These are phyloP conservation scores for Tripterygium wilfordii DNA, from an alignment of 177 flowering plant species.

Conservation along the genomic window DNA sequence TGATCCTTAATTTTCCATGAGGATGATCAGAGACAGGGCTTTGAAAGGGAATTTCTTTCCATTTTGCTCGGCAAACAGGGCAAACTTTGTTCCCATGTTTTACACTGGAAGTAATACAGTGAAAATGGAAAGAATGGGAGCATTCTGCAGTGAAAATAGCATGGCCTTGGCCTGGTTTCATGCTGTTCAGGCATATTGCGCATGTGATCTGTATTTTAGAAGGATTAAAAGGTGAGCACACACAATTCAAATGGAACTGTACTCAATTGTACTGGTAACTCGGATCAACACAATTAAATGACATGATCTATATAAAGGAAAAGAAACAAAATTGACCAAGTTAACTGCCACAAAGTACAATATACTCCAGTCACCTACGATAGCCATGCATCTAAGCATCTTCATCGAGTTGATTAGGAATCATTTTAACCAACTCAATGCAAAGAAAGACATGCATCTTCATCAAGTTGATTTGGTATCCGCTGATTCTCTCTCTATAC, in stretches of 20 bases:
- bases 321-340: too few species aligned
- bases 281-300: neutral
- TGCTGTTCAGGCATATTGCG: conserved; percentile 69
- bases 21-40: conserved; percentile 33
- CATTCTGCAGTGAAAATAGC: conserved; percentile 97
- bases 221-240: neutral
- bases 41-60: conserved; percentile 84
- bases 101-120: conserved; percentile 81
- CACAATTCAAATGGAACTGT: neutral
- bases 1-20: conserved; percentile 30
- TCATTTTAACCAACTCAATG: too few species aligned
- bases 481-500: too few species aligned
- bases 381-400: too few species aligned
- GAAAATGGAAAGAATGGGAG: conserved; percentile 81
- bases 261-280: neutral
- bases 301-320: too few species aligned
- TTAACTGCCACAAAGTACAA: too few species aligned
- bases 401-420: too few species aligned
- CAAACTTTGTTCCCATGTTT: conserved; percentile 79
- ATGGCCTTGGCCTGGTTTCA: conserved; percentile 78
- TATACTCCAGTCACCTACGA: too few species aligned
- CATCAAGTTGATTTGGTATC: too few species aligned
- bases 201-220: conserved; percentile 54
- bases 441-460: too few species aligned
- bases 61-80: conserved; percentile 83